Evolutionary conservation across 1,284 basidiomycete species (phyloP), one percentile per base, ranked within the genome.

Genomic region (Sporisorium scitamineum): DNA sequence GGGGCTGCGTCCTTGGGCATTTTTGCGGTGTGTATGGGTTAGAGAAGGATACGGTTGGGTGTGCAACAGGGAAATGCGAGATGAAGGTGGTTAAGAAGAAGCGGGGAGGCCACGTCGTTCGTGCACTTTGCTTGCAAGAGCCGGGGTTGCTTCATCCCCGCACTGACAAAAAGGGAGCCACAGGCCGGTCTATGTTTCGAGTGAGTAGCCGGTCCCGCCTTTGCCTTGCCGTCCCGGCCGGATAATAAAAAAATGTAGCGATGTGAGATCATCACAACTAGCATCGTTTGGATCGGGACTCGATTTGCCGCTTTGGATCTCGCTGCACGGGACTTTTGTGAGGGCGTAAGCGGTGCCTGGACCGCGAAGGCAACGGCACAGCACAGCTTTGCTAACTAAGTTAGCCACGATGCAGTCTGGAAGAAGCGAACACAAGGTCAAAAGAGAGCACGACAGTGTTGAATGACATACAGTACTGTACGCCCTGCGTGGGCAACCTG

Each of bases 1-100:
- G 82, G 81, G 9, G 81, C 79, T 18, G 77, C 81, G 60, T 84
- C 82, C 60, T 81, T 81, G 29, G 82, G 82, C 82, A 84, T 84
- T 6, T n/a, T 67, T 3, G 26, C 26, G 29, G 16, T 22, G 11
- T 47, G 39, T 27, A 20, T n/a, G n/a, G 44, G 13, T 41, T 26
- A 5, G 20, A n/a, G 26, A 16, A 13, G 22, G 13, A 8, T 50
- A 45, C 8, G 22, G 20, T 52, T 54, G 24, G 58, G 31, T 45
- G 52, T 10, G 48, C 20, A 37, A 37, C 18, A 37, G 29, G 3
- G 37, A 41, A 22, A 22, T 5, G 31, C 5, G 37, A 55, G 26
- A 31, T 31, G 26, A 24, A 29, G 13, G 14, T 16, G 13, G 62
- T 29, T 2, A 45, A 18, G 55, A 34, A 48, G 18, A 39, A 48